These are phyloP conservation scores for Monosporozyma yasuniensis DNA, from an alignment of 805 yeast genomes.

Conservation along the genomic window DNA sequence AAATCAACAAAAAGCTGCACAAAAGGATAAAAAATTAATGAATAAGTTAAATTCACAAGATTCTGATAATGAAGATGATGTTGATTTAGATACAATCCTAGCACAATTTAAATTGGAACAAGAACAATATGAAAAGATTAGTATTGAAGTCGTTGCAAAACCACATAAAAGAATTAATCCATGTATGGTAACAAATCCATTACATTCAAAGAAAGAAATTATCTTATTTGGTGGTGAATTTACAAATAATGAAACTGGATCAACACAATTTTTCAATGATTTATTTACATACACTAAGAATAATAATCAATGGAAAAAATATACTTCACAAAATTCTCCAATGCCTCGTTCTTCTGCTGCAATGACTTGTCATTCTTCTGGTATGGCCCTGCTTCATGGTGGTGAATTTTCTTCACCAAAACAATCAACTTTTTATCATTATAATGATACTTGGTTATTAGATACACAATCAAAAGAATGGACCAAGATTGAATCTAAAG, in stretches of 20 bases:
- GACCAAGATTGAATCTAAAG: slow-evolving; percentile 62
- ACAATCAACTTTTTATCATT: slow-evolving; percentile 90
- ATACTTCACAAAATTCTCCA: slow-evolving; percentile 78
- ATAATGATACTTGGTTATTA: slow-evolving; percentile 91
- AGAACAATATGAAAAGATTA: slow-evolving; percentile 63
- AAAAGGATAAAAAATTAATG: slow-evolving; percentile 64
- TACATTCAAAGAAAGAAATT: slow-evolving; percentile 67
- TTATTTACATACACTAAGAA: slow-evolving; percentile 64
- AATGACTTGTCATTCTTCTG: slow-evolving; percentile 87
- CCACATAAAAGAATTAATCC: slow-evolving; percentile 71
- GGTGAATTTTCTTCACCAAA: slow-evolving; percentile 97
- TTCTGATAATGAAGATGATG: slow-evolving; percentile 71
- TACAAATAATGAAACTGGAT: slow-evolving; percentile 36
- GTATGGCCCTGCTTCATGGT: slow-evolving; percentile 78
- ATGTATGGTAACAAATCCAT: slow-evolving; percentile 65
- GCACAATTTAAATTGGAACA: slow-evolving; percentile 75
- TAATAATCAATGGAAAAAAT: slow-evolving; percentile 70
- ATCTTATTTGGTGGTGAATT: slow-evolving; percentile 86
- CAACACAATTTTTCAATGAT: slow-evolving; percentile 73
- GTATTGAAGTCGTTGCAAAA: slow-evolving; percentile 44
- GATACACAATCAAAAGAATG: slow-evolving; percentile 82
- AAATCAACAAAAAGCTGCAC: slow-evolving; percentile 61
- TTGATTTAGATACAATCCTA: slow-evolving; percentile 77
- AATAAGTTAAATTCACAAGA: slow-evolving; percentile 55
- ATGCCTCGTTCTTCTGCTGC: slow-evolving; percentile 90